phyloP scores from a whole-genome alignment of 2,329 filamentous ascomycete species.

The Monosporascus sp. region DNA sequence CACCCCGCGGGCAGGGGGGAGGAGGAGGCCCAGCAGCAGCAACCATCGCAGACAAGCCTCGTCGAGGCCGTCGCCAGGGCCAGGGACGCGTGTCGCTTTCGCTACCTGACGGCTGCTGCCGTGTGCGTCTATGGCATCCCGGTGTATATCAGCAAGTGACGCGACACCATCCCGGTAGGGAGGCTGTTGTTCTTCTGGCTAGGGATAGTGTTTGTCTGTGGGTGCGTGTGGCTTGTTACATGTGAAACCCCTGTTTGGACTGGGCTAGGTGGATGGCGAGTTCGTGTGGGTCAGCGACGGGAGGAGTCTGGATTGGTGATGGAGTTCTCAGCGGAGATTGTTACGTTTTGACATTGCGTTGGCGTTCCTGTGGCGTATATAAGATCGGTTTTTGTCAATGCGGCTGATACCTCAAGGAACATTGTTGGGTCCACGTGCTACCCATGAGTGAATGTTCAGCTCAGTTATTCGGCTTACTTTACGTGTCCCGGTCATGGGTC shows the following conservation, averaged over 20 bases:
- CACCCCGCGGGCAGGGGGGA: constrained; percentile 17
- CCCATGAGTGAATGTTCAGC: no score
- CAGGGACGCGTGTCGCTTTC: constrained; percentile 74
- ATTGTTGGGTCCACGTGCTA: no score
- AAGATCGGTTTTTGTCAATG: no score
- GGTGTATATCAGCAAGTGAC: constrained; percentile 60
- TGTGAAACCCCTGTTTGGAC: no score
- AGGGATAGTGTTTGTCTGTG: background rate
- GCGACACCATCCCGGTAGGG: background rate
- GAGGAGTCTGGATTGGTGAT: background rate
- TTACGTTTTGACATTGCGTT: no score
- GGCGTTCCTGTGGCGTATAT: no score
- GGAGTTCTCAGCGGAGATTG: no score
- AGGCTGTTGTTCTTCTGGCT: background rate
- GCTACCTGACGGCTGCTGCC: constrained; percentile 88
- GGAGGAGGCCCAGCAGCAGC: constrained; percentile 3
- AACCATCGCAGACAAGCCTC: constrained; percentile 43
- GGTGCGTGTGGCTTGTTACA: background rate
- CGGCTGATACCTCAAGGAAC: no score
- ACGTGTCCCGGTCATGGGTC: no score
- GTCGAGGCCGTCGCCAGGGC: constrained; percentile 77
- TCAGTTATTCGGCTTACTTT: no score
- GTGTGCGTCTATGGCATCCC: constrained; percentile 94
- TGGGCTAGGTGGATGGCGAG: no score
- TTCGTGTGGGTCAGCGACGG: background rate